Conservation (phyloP, 345 rosid genomes). For the Brassica rapa region DNA sequence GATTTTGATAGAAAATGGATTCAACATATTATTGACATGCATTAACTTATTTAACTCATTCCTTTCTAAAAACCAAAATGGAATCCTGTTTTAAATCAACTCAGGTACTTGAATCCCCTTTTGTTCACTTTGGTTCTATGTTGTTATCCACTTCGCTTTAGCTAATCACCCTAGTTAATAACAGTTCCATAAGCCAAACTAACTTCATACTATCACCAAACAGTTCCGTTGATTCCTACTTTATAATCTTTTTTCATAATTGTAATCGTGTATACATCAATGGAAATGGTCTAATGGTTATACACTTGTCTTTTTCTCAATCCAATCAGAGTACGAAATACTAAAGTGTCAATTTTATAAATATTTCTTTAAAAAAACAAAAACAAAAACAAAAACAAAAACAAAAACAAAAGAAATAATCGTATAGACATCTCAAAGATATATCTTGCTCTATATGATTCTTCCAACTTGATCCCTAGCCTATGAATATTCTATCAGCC, state of each 20-base stretch:
- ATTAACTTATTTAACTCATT: background rate
- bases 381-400: too few relatives aligned
- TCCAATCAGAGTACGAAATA: too few relatives aligned
- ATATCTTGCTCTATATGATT: constrained; percentile 17
- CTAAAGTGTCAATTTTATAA: too few relatives aligned
- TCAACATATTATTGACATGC: background rate
- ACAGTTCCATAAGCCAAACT: constrained; percentile 26
- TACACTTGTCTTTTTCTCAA: too few relatives aligned
- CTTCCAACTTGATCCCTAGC: constrained; percentile 5
- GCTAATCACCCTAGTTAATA: constrained; percentile 32
- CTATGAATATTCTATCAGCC: constrained; percentile 7
- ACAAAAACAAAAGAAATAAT: too few relatives aligned
- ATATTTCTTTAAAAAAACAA: too few relatives aligned
- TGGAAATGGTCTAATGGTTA: too few relatives aligned
- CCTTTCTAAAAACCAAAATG: background rate
- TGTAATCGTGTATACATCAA: background rate
- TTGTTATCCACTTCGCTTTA: constrained; percentile 25
- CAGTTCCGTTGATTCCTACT: background rate
- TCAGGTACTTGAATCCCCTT: background rate
- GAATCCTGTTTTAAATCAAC: background rate
- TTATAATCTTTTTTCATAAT: background rate
- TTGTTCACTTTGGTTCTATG: constrained; percentile 15
- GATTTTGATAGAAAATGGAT: background rate
- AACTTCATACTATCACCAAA: background rate
- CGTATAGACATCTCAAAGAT: constrained; percentile 19